phyloP scores from a whole-genome alignment of 768 basidiomycete species.

The Tylopilus plumbeoviolaceoides region DNA sequence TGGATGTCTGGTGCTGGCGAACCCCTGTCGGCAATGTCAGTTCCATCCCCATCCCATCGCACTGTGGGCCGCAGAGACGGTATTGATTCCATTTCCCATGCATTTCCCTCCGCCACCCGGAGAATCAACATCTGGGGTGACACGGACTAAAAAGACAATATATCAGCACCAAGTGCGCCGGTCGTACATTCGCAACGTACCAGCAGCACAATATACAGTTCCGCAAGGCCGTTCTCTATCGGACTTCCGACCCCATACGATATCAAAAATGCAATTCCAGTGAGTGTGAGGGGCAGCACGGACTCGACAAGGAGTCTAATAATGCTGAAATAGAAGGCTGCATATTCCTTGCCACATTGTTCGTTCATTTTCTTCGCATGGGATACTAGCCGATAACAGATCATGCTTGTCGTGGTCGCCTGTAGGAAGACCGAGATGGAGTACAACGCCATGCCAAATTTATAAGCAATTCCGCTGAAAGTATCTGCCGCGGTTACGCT shows the following conservation, averaged over 20 bases:
- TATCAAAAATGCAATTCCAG: constrained; percentile 5
- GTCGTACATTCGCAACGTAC: neutral
- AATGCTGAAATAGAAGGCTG: neutral
- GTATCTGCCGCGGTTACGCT: neutral
- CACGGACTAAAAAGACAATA: too few relatives aligned
- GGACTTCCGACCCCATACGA: neutral
- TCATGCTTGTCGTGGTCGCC: constrained; percentile 5
- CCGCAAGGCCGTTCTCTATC: neutral
- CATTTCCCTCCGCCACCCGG: too few relatives aligned
- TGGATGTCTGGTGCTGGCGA: too few relatives aligned
- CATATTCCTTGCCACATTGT: neutral
- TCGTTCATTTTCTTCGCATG: neutral
- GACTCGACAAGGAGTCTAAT: constrained; percentile 10
- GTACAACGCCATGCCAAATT: constrained; percentile 2
- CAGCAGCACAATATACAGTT: constrained; percentile 1
- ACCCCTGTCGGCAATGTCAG: too few relatives aligned
- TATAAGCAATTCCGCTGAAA: neutral
- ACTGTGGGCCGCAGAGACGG: too few relatives aligned
- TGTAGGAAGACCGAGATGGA: neutral
- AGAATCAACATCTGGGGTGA: too few relatives aligned
- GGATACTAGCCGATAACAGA: neutral
- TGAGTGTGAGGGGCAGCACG: constrained; percentile 8
- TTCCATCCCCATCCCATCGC: too few relatives aligned
- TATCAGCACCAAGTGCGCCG: too few relatives aligned
- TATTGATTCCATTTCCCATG: too few relatives aligned